Conservation (phyloP, 2,329 filamentous ascomycete genomes). For the Ophiostoma australiae region DNA sequence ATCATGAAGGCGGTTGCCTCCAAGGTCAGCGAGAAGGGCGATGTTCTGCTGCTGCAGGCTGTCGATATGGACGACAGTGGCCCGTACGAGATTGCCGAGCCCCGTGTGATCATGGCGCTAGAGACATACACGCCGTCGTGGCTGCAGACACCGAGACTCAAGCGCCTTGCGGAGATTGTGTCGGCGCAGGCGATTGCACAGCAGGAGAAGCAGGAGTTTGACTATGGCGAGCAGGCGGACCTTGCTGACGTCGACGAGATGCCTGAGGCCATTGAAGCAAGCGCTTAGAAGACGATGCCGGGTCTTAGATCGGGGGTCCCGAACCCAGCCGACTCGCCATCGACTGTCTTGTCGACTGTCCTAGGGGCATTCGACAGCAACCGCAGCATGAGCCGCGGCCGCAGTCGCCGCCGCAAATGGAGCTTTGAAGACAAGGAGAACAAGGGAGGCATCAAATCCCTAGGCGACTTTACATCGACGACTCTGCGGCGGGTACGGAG, state of each 20-base stretch:
- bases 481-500: background rate
- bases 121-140: conserved; percentile 98
- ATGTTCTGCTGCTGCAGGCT: conserved; percentile 85
- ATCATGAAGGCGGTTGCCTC: conserved; percentile 99
- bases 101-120: conserved; percentile 87
- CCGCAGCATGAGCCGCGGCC: conserved; percentile 21
- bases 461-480: conserved; percentile 12
- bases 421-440: too few species aligned
- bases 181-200: conserved; percentile 94
- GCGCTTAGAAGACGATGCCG: conserved; percentile 35
- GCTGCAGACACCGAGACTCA: conserved; percentile 92
- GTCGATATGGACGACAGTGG: conserved; percentile 99
- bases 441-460: background rate
- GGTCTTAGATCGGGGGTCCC: conserved; percentile 26
- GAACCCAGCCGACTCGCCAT: conserved; percentile 29
- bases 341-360: conserved; percentile 32
- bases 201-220: conserved; percentile 71
- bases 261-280: conserved; percentile 36
- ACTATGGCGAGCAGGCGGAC: conserved; percentile 45
- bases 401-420: conserved; percentile 15
- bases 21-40: conserved; percentile 95
- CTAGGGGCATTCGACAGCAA: conserved; percentile 28
- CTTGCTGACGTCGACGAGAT: conserved; percentile 50
- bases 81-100: conserved; percentile 97
- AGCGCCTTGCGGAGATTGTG: conserved; percentile 96